Base-by-base conservation (phyloP, 208 protist genomes). In the Acanthamoeba castellanii region DNA sequence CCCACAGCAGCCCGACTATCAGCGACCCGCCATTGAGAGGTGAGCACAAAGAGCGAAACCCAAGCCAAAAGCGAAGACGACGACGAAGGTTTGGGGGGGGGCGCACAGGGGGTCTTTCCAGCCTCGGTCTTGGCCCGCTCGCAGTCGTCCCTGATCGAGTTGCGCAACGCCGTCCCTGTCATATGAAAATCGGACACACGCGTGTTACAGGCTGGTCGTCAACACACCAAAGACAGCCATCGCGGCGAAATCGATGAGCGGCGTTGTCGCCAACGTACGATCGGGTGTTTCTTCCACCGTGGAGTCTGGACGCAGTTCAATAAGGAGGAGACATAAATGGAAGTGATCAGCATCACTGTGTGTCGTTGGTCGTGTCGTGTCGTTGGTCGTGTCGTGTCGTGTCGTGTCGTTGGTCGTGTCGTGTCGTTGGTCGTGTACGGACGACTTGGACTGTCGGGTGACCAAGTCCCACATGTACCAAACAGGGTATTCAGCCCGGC, bases 121-220 rank as follows among this genome's bases (percentile, higher is more conserved):
- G 45, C 14, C 74, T 82, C 37, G 32, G 74, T 42, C 20, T 82
- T 82, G 42, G 74, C 74, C 18, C 74, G 74, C 37, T 82, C 74
- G 74, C 74, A 82, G 74, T 82, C 74, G 22, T 82, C 74, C 9
- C 74, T 27, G 2, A 82, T 82, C 74, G 32, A 14, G 45, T 82
- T 82, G 18, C 74, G 74, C 37, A 82, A 25, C 42, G 74, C 45
- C 25, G 74, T 82, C 25, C 74, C 74, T 82, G 70, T 8, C 11
- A 22, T 7, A n/a, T 18, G 4, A 57, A 18, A 74, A 72, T 72
- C n/a, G 1, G 37, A 37, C 37, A 37, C 37, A 37, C 37, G 3
- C 37, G 61, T 30, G 61, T 22, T 22, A 4, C 61, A 22, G 11
- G 27, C 5, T 22, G 27, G 61, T 0, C 27, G 27, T n/a, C 52